Base-by-base conservation (phyloP, 371 early-diverging fungal genomes). In the Rhizopus stolonifer region DNA sequence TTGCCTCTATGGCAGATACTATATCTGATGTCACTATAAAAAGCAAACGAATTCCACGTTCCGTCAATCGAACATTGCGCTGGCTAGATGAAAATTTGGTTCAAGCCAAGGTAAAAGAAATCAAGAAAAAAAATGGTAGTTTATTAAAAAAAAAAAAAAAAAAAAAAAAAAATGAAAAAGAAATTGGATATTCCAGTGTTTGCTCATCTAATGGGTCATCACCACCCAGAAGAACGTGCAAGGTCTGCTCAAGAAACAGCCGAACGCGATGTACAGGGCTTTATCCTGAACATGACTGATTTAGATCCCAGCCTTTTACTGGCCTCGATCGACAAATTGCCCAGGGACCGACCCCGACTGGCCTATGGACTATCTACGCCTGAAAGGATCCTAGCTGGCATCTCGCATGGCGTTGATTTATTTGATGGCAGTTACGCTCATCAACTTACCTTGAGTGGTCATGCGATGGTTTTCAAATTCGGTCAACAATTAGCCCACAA, bases 321-420 rank as follows among this genome's bases (percentile, higher is more conserved):
- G 40, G 57, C 64, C 14, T 79, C 82, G 0, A 26, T 69, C 2
- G 61, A 67, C 2, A 32, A 69, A 14, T 49, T 79, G 3, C 82
- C 82, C 9, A 23, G 25, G 9, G 58, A 69, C n/a, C 79, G 79
- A 29, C 82, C 80, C 11, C 53, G 75, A 47, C 13, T 82, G 18
- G 72, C 64, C 0, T 80, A 79, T 58, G 77, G 80, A 17, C 58
- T 78, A 31, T 59, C 71, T 9, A 60, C 73, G 4, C 23, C 61
- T 72, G 88, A 88, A 61, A 70, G 75, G 13, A 81, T 87, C n/a
- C 60, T 91, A 40, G 64, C 62, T 23, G 86, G 82, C 7, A 71
- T 91, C 29, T 59, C 70, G 0, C 45, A 72, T 5, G 91, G 91
- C 2, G 76, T 86, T 31, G 91, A 91, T 58, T 47, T 91, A 47